phyloP scores from a whole-genome alignment of 2,329 filamentous ascomycete species.

The Talaromyces sp. region DNA sequence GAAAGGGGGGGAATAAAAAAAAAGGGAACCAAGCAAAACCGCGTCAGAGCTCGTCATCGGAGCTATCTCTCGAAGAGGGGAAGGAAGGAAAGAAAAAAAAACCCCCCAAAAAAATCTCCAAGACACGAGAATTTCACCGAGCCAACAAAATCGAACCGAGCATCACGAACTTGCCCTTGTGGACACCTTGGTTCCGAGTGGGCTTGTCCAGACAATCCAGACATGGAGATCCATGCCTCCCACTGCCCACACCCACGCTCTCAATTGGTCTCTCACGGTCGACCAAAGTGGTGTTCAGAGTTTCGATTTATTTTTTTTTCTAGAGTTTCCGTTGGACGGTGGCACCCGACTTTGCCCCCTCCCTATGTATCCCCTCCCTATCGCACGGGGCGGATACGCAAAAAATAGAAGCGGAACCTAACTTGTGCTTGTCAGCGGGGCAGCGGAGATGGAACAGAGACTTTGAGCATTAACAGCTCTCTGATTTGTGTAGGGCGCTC shows the following conservation, averaged over 20 bases:
- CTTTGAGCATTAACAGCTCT: neutral
- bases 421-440: slow-evolving; percentile 18
- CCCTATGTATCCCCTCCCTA: neutral
- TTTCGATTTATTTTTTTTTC: neutral
- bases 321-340: slow-evolving; percentile 1
- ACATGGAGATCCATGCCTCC: slow-evolving; percentile 18
- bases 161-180: slow-evolving; percentile 13
- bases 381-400: slow-evolving; percentile 9
- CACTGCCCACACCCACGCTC: slow-evolving; percentile 10
- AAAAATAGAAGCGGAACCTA: slow-evolving; percentile 23
- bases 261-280: slow-evolving; percentile 17
- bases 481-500: no score
- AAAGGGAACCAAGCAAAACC: neutral
- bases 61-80: neutral
- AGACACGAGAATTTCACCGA: neutral
- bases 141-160: neutral
- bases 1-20: no score
- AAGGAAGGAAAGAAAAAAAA: neutral
- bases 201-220: slow-evolving; percentile 17
- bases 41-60: neutral
- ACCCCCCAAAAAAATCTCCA: neutral
- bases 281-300: neutral
- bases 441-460: slow-evolving; percentile 2
- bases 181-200: slow-evolving; percentile 11
- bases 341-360: neutral